Evolutionary conservation across 108 stramenopile genomes (phyloP), one percentile per base, ranked within the genome.

Genomic region (Cyclotella kingstonii): DNA sequence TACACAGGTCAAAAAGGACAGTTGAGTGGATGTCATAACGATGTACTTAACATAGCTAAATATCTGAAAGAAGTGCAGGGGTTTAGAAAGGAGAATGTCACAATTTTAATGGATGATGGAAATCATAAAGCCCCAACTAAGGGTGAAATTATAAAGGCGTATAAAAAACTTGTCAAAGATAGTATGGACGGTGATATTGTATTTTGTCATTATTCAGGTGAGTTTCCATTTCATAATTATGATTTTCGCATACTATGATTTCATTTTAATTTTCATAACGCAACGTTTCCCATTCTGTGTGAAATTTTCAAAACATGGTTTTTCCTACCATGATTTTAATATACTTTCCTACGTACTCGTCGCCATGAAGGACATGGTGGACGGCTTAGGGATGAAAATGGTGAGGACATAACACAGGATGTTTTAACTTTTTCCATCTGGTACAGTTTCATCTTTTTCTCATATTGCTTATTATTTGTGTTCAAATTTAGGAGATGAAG

Each of bases 31-130:
- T 94, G 94, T 63, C 82, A 88, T 68, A 87, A 88, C 54, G 91
- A 93, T 73, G 89, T 85, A 12, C 26, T 43, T 10, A 81, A 86
- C 38, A 85, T 93, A 71, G 54, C 76, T 58, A 54, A 84, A 21
- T 94, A 89, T 73, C 66, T 95, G 63, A 81, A 60, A 45, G 65
- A 87, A 12, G 73, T 80, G 23, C 67, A 91, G 47, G 95, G 95
- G 10, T 96, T 95, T 65, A 31, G 59, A n/a, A 81, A 86, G 52
- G 69, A 66, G 15, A 78, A 88, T 49, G 84, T 95, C 73, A 73
- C 84, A 11, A 81, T 97, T 51, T 66, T 97, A 39, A 94, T 95
- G 92, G 96, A 97, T 68, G 96, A 97, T 62, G 90, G 82, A 8
- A 39, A 60, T 25, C 72, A 83, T 54, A 78, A 85, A 40, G 23